Percentiles rank a stretch among this genome's conserved stretches.
phyloP scores from a whole-genome alignment of 306 rosid genomes.

The Arachis hypogaea region DNA sequence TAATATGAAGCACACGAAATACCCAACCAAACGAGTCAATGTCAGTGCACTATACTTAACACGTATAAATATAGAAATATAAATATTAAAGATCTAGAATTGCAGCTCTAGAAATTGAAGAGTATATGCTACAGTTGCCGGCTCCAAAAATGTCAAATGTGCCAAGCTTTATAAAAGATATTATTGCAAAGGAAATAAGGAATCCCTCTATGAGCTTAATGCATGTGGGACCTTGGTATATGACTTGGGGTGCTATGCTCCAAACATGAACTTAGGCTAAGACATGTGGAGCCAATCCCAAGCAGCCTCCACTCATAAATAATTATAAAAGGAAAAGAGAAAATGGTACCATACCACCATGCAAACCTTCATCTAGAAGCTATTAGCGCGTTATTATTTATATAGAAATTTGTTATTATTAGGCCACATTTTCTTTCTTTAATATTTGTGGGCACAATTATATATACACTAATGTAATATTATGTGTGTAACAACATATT shows the following conservation, averaged over 20 bases:
- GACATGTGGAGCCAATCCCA: slow-evolving; percentile 43
- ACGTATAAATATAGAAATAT: too few species aligned
- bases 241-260: slow-evolving; percentile 2
- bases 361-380: background rate
- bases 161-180: background rate
- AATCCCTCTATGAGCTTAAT: background rate
- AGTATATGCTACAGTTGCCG: slow-evolving; percentile 27
- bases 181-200: too few species aligned
- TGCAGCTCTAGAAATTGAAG: background rate
- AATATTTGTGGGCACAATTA: too few species aligned
- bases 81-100: too few species aligned
- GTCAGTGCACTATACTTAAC: background rate
- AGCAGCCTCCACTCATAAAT: slow-evolving; percentile 33
- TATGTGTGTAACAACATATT: too few species aligned
- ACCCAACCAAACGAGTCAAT: slow-evolving; percentile 42
- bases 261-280: slow-evolving; percentile 33
- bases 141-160: slow-evolving; percentile 34
- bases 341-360: background rate
- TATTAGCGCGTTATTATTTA: too few species aligned
- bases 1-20: slow-evolving; percentile 8
- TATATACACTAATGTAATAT: too few species aligned
- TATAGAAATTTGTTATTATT: too few species aligned
- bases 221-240: slow-evolving; percentile 22
- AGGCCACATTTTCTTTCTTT: too few species aligned
- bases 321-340: background rate